Evolutionary conservation across 495 filamentous ascomycete species (phyloP), one percentile per base, ranked within the genome.

Genomic region (Aspergillus bertholletiae): DNA sequence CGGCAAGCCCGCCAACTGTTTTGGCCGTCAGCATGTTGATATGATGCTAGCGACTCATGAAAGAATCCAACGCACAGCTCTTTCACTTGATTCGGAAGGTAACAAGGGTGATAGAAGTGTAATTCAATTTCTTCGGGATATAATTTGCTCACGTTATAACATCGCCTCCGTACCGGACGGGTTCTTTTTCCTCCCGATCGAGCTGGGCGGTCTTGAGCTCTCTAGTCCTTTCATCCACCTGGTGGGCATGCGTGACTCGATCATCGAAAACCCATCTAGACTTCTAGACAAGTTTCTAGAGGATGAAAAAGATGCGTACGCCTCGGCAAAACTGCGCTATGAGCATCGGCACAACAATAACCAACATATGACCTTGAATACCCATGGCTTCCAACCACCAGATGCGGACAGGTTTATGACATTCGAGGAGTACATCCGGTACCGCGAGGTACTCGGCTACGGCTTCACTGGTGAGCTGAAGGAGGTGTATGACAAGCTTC

Each of bases 131-230:
- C 50, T 58, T 1, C 56, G 56, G 13, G 46, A 58, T 0, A 54
- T 39, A 7, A 58, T 58, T 26, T 13, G 30, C 5, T 27, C 26
- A 4, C 45, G 56, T 1, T 58, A 54, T 24, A 46, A 40, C 13
- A 43, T 15, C 15, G 9, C 34, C 8, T 39, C 44, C 8, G 49
- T 58, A 12, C 56, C 56, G 2, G 56, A 58, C 20, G 56, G 56
- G 5, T 58, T 54, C 51, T 58, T 58, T 46, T 58, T 58, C 39
- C 46, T 58, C 22, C 56, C 56, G 1, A 58, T 54, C 17, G 56
- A 58, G 15, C 56, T 58, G 3, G 56, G 56, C 24, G 56, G 56
- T 3, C 50, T 58, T 8, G 56, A 58, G 39, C 21, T 58, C 3
- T 58, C 56, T 1, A 58, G 51, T 37, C 56, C 56, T 2, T 58